Base-by-base conservation (phyloP, 2,329 filamentous ascomycete genomes). In the Apiospora malaysiana region DNA sequence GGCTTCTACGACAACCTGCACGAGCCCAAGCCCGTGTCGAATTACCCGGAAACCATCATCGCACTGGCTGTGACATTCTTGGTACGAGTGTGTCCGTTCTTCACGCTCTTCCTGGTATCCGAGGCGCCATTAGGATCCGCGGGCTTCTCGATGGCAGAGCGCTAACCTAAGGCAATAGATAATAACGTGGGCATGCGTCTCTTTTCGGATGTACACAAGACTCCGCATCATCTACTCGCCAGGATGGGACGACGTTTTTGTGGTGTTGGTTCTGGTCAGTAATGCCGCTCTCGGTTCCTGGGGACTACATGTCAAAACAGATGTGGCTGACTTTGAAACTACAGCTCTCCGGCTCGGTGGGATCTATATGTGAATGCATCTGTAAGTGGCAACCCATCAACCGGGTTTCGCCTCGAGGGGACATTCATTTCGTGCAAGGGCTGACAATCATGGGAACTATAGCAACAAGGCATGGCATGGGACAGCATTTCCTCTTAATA, bases 191-290 rank as follows among this genome's bases (percentile, higher is more conserved):
- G 69, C 71, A 10, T 77, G 75, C 68, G 71, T 77, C 14, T 7
- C 72, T 6, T 74, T 74, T 21, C 76, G 76, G 27, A 71, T 77
- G 21, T 76, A 76, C 69, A 70, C 74, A 8, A 74, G 76, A 27
- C 49, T 76, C 12, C 71, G 59, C 25, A 68, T 76, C 18, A 59
- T 75, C 5, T 67, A 72, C 10, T 71, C 73, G 27, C 73, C 71
- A 23, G 75, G 76, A 23, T 77, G 74, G 75, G 76, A 77, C 56
- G 76, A 77, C 46, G 40, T 76, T 2, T 76, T 76, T 37, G 71
- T 77, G n/a, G 46, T 76, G 72, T 32, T 70, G 71, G 27, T 70
- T 8, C 25, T 73, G 70, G 72, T 71, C 5, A 18, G 70, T 73
- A 43, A 45, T 2, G 1, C n/a, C 18, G 9, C 16, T 42, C 23